Evolutionary conservation across 495 filamentous ascomycete genomes (phyloP).

Genomic region (Cercophora newfieldiana): DNA sequence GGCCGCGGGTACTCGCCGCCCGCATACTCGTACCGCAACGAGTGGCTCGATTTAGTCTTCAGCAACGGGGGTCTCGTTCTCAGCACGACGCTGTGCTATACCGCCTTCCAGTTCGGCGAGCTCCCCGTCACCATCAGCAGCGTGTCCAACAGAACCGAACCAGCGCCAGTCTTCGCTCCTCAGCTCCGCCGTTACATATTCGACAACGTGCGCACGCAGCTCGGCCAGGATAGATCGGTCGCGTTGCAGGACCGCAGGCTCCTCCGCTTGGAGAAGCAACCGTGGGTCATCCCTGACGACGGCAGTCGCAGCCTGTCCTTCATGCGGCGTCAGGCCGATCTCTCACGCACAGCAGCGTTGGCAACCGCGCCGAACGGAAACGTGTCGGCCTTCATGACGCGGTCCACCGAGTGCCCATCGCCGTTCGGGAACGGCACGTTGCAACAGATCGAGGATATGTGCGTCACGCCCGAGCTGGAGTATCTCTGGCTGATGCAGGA

Average conservation of each 20-base stretch:
- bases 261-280: neutral
- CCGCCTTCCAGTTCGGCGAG: neutral
- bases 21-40: too few species aligned
- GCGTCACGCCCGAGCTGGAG: neutral
- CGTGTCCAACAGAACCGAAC: conserved; percentile 1
- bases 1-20: too few species aligned
- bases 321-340: too few species aligned
- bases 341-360: too few species aligned
- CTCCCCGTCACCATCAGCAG: conserved; percentile 9
- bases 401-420: too few species aligned
- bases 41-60: conserved; percentile 10
- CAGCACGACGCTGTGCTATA: conserved; percentile 3
- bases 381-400: too few species aligned
- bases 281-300: neutral
- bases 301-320: too few species aligned
- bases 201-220: neutral
- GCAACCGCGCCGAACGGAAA: too few species aligned
- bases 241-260: neutral
- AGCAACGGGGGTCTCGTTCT: neutral
- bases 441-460: neutral
- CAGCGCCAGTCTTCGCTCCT: neutral
- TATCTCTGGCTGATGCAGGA: conserved; percentile 11
- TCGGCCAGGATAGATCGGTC: neutral
- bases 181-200: neutral
- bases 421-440: neutral